phyloP scores from a whole-genome alignment of 345 rosid genomes.

The Citrus inodora region DNA sequence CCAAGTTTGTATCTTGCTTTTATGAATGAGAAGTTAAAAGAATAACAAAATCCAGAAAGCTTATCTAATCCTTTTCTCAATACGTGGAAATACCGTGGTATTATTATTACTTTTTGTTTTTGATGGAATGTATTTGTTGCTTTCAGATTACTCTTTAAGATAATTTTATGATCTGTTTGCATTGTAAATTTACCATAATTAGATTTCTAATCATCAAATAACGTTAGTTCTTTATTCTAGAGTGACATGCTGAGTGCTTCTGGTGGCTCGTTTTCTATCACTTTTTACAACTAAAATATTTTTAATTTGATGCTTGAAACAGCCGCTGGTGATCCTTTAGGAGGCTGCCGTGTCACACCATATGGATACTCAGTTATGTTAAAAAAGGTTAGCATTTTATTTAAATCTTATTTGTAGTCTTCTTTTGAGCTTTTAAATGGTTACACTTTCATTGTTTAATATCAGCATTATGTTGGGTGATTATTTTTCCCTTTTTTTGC shows the following conservation, averaged over 20 bases:
- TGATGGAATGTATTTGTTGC: neutral
- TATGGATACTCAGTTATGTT: conserved; percentile 77
- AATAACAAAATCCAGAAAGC: neutral
- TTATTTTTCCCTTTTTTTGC: neutral
- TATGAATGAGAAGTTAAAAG: neutral
- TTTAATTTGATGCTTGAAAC: conserved; percentile 27
- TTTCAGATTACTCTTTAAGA: neutral
- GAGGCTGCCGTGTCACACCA: conserved; percentile 82
- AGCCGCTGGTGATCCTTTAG: conserved; percentile 88
- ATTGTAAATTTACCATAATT: neutral
- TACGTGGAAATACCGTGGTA: neutral
- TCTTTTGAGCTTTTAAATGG: neutral
- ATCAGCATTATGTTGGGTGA: neutral
- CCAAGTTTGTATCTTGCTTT: neutral
- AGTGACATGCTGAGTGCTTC: neutral
- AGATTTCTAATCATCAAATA: neutral
- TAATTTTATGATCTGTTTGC: neutral
- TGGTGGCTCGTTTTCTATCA: neutral
- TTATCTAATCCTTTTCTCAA: neutral
- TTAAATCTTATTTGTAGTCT: neutral
- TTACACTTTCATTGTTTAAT: neutral
- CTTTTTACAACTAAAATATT: neutral
- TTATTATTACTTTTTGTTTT: too few relatives aligned
- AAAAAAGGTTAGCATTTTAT: conserved; percentile 51
- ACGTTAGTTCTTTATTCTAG: neutral